These are phyloP conservation scores for Mariannaea sp. DNA, from an alignment of 2,329 filamentous ascomycete species.

Conservation along the genomic window DNA sequence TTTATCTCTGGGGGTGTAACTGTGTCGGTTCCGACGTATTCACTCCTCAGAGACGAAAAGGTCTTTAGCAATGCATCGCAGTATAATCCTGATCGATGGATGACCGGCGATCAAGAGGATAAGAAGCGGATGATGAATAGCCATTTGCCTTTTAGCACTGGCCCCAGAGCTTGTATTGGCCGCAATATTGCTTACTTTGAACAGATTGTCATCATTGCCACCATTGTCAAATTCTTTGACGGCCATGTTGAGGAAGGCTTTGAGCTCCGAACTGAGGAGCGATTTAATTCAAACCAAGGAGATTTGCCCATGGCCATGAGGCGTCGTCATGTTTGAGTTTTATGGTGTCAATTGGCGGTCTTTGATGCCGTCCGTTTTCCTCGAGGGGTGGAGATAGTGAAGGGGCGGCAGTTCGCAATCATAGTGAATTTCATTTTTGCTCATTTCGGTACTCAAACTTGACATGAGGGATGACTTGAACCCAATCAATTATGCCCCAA, in stretches of 20 bases:
- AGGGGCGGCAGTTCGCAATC: too few relatives aligned
- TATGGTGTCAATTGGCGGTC: too few relatives aligned
- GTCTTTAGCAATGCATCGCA: not conserved
- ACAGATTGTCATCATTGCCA: slow-evolving; percentile 5
- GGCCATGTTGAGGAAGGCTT: not conserved
- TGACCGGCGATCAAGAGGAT: slow-evolving; percentile 1
- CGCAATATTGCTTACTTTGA: slow-evolving; percentile 18
- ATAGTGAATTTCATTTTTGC: too few relatives aligned
- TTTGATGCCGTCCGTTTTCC: too few relatives aligned
- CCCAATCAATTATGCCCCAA: too few relatives aligned
- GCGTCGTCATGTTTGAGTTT: too few relatives aligned
- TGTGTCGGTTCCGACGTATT: slow-evolving; percentile 12
- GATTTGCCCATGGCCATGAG: not conserved
- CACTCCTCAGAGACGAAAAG: slow-evolving; percentile 5
- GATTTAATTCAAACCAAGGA: slow-evolving; percentile 11
- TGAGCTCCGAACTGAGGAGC: not conserved
- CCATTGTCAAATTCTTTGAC: slow-evolving; percentile 5
- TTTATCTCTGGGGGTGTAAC: slow-evolving; percentile 6
- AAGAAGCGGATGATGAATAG: not conserved
- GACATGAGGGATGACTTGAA: too few relatives aligned
- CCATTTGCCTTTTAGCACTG: slow-evolving; percentile 12
- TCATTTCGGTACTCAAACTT: too few relatives aligned
- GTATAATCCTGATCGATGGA: slow-evolving; percentile 8
- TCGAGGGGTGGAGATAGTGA: too few relatives aligned
- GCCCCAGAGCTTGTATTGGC: slow-evolving; percentile 12